phyloP scores from a whole-genome alignment of 352 stramenopile genomes.

The Peronospora belbahrii region DNA sequence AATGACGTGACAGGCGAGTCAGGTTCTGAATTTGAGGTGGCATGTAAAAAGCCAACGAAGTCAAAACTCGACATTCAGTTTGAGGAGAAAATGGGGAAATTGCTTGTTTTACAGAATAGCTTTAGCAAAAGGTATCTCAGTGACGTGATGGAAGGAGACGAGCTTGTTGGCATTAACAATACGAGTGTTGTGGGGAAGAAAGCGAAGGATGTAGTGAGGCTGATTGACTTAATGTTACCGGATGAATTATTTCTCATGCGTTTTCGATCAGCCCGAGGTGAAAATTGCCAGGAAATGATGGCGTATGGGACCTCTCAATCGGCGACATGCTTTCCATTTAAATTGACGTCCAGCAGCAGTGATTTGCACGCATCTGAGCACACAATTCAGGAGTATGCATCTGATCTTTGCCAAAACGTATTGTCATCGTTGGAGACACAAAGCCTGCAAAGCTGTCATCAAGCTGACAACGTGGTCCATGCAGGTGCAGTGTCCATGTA shows the following conservation, averaged over 20 bases:
- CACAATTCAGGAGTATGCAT: slow-evolving; percentile 24
- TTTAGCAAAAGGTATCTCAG: slow-evolving; percentile 19
- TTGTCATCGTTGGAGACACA: slow-evolving; percentile 28
- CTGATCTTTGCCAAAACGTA: slow-evolving; percentile 30
- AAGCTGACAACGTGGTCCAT: slow-evolving; percentile 38
- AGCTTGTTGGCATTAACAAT: slow-evolving; percentile 61
- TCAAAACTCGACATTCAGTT: slow-evolving; percentile 40
- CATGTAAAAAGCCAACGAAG: slow-evolving; percentile 30
- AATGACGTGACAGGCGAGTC: slow-evolving; percentile 61
- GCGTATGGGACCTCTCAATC: slow-evolving; percentile 14
- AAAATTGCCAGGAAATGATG: slow-evolving; percentile 9
- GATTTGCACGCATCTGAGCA: slow-evolving; percentile 5
- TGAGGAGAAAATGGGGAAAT: slow-evolving; percentile 28
- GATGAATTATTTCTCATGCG: slow-evolving; percentile 36
- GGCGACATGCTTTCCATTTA: slow-evolving; percentile 12
- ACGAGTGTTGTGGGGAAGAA: slow-evolving; percentile 35
- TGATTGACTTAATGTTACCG: slow-evolving; percentile 28
- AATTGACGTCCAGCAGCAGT: slow-evolving; percentile 3
- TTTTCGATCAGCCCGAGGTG: slow-evolving; percentile 34
- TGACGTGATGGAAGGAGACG: slow-evolving; percentile 37
- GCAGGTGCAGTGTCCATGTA: slow-evolving; percentile 67
- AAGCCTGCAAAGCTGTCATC: slow-evolving; percentile 15
- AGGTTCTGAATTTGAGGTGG: slow-evolving; percentile 61
- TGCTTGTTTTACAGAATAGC: slow-evolving; percentile 28
- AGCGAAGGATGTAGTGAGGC: slow-evolving; percentile 19